phyloP scores from a whole-genome alignment of 495 filamentous ascomycete species.

The Podospora sp. region DNA sequence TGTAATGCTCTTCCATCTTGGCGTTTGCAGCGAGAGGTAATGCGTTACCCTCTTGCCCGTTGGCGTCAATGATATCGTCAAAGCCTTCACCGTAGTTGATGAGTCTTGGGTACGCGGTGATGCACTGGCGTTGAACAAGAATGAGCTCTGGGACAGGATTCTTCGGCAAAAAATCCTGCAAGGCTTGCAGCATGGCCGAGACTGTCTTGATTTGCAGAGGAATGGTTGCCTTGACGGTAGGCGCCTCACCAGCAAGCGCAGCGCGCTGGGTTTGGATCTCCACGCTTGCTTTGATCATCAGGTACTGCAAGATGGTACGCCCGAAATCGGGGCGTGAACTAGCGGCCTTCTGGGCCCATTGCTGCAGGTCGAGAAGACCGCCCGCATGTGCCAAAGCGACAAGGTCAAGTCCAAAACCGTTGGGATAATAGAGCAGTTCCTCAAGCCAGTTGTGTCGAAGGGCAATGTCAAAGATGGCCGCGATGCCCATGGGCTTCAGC shows the following conservation, averaged over 20 bases:
- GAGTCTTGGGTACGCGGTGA: slow-evolving; percentile 90
- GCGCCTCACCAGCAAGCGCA: slow-evolving; percentile 55
- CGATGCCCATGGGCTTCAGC: slow-evolving; percentile 71
- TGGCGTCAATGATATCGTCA: slow-evolving; percentile 85
- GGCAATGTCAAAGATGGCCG: slow-evolving; percentile 80
- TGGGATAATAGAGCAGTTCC: slow-evolving; percentile 71
- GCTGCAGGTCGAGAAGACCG: slow-evolving; percentile 73
- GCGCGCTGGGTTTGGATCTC: slow-evolving; percentile 70
- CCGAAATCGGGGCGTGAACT: slow-evolving; percentile 64
- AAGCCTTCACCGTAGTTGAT: slow-evolving; percentile 94
- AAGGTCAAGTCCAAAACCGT: slow-evolving; percentile 84
- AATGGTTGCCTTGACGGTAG: slow-evolving; percentile 44
- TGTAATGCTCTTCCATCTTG: slow-evolving; percentile 95
- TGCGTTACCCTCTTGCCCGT: slow-evolving; percentile 75
- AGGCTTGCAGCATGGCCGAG: slow-evolving; percentile 72
- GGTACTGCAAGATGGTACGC: slow-evolving; percentile 67
- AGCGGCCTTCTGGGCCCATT: slow-evolving; percentile 73
- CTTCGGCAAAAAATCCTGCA: slow-evolving; percentile 64
- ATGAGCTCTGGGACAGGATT: slow-evolving; percentile 53
- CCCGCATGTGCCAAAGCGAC: slow-evolving; percentile 85
- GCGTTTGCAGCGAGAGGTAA: slow-evolving; percentile 77
- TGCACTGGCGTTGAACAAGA: slow-evolving; percentile 76
- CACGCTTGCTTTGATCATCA: slow-evolving; percentile 79
- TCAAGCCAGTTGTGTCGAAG: slow-evolving; percentile 79
- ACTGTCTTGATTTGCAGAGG: slow-evolving; percentile 84